Evolutionary conservation across 208 protist genomes (phyloP).

Genomic region (Leishmania arabica): DNA sequence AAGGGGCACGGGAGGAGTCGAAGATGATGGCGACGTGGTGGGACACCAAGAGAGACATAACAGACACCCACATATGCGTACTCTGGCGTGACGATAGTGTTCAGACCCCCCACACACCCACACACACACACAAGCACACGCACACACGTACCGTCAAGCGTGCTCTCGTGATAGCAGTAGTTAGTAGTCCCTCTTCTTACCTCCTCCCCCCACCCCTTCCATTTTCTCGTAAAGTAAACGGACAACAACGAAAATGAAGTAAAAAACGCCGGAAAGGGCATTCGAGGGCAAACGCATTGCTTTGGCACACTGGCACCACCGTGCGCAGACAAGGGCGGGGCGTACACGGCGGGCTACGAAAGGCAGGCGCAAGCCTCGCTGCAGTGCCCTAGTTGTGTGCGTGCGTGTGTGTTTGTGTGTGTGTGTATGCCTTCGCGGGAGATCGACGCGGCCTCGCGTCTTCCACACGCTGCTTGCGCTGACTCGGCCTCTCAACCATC

Average conservation of each 20-base stretch:
- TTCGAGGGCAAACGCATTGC: not conserved
- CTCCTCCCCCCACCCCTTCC: too few species aligned
- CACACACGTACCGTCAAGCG: not conserved
- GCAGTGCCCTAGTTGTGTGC: not conserved
- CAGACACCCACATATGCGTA: not conserved
- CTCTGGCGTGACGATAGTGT: not conserved
- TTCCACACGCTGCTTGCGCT: not conserved
- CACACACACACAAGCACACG: not conserved
- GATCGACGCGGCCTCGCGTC: not conserved
- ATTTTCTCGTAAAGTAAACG: not conserved
- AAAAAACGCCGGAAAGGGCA: not conserved
- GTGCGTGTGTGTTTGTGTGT: not conserved
- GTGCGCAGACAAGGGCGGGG: not conserved
- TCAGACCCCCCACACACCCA: not conserved
- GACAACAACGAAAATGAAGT: not conserved
- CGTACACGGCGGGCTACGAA: not conserved
- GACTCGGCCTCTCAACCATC: not conserved
- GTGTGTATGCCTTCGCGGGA: not conserved
- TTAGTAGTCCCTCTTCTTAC: slow-evolving; percentile 2
- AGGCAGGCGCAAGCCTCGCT: not conserved
- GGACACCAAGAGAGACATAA: slow-evolving; percentile 2
- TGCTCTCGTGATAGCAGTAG: not conserved
- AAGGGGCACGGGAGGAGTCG: not conserved
- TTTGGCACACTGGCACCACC: not conserved
- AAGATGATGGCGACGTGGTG: slow-evolving; percentile 6